These are phyloP conservation scores for Aureobasidium melanogenum DNA, from an alignment of 2,329 filamentous ascomycete genomes.

Conservation along the genomic window DNA sequence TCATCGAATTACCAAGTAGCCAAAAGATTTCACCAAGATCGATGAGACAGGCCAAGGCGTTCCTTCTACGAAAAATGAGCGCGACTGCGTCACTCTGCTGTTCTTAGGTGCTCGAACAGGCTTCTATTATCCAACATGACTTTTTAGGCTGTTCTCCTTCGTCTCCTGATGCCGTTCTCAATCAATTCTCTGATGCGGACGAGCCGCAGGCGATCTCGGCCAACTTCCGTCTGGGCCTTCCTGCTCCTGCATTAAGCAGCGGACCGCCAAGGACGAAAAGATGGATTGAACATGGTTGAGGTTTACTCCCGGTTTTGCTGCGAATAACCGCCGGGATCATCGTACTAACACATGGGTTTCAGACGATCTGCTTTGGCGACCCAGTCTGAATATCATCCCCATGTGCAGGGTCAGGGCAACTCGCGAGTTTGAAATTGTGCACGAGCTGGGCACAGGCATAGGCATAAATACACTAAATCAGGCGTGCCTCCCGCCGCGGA, in stretches of 20 bases:
- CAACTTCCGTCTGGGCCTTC: neutral
- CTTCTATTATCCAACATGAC: neutral
- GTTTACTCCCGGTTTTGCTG: neutral
- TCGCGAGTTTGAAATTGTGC: too few relatives aligned
- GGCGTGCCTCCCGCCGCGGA: neutral
- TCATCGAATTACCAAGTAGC: neutral
- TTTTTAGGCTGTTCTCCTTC: neutral
- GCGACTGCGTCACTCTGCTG: neutral
- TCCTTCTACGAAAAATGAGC: neutral
- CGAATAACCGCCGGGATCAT: neutral
- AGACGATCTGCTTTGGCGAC: too few relatives aligned
- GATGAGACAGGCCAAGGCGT: slow-evolving; percentile 4
- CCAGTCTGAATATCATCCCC: too few relatives aligned
- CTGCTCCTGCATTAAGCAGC: neutral
- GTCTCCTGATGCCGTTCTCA: neutral
- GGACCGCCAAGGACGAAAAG: neutral
- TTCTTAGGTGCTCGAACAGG: too few relatives aligned
- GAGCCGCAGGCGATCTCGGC: neutral
- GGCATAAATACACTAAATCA: neutral
- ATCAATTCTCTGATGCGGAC: neutral
- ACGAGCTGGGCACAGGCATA: neutral
- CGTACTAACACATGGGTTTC: too few relatives aligned
- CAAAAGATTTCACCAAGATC: neutral
- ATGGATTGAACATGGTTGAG: neutral
- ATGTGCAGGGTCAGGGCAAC: neutral